Conservation (phyloP, 345 rosid species). For the Eucalyptus pumila region DNA sequence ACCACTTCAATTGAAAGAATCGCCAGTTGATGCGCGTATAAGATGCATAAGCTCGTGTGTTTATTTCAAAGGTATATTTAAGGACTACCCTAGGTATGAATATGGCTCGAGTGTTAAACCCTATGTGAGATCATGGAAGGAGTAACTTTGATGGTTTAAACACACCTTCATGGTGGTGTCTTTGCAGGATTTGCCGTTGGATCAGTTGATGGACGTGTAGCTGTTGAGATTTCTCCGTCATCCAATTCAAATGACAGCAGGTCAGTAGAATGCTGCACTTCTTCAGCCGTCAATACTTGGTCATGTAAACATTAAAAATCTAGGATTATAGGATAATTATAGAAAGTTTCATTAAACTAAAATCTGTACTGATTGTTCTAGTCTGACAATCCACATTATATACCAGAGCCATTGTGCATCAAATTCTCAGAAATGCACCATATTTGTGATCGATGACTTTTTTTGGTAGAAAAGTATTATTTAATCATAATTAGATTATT, state of each 20-base stretch:
- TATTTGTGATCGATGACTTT: background rate
- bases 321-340: background rate
- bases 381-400: background rate
- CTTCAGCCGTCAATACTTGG: background rate
- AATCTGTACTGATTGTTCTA: background rate
- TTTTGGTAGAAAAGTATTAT: background rate
- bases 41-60: conserved; percentile 42
- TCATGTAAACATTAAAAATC: background rate
- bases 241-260: conserved; percentile 24
- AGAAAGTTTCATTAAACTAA: background rate
- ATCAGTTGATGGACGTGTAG: conserved; percentile 76
- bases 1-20: conserved; percentile 35
- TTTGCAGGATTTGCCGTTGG: conserved; percentile 81
- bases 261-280: conserved; percentile 15
- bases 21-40: conserved; percentile 33
- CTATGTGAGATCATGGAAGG: background rate
- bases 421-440: background rate
- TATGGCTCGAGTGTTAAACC: background rate
- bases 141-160: background rate
- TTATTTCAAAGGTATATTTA: conserved; percentile 36
- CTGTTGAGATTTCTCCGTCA: conserved; percentile 36
- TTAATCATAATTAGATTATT: background rate
- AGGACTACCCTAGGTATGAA: background rate
- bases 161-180: background rate
- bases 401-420: background rate